Evolutionary conservation across 176 grass and related monocot species (phyloP), one percentile per base, ranked within the genome.

Genomic region (Raddia distichophylla): DNA sequence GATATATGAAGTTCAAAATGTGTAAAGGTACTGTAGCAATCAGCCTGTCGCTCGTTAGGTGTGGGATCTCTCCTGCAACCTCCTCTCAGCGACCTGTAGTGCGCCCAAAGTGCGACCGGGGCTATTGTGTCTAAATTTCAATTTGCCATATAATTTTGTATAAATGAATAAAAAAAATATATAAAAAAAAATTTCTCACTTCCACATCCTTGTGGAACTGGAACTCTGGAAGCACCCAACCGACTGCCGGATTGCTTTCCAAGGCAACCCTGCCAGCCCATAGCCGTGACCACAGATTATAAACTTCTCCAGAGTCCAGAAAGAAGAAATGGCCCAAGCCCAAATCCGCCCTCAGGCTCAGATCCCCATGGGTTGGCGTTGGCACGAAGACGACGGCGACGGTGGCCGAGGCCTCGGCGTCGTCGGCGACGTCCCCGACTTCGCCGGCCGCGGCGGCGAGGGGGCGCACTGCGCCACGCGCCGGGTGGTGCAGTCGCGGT

Each of bases 321-420:
- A 16, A 34, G 46, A 77, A 14, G 69, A 66, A 0, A 64, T 50
- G 59, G 40, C 56, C 82, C 27, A 69, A 69, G 40, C 56, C 82
- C 76, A 69, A 37, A 64, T 70, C 69, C 70, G 14, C 15, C 15
- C 51, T 20, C 64, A 27, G 13, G 53, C 61, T 5, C 20, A 51
- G 56, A 47, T 73, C 50, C 66, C 83, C 55, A 94, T 94, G 92
- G 92, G 88, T 54, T 94, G 88, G 89, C 86, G 89, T 37, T 94
- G 86, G 89, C 79, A 88, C 74, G 86, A 91, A 63, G 89, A 85
- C 66, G 86, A 6, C 22, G 67, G 57, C 60, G 78, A 74, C 63
- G 50, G 53, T 69, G 74, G 40, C 55, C 74, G 80, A 42, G 88
- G 89, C 53, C 74, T 88, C 70, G 83, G 81, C 53, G 82, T 59